These are phyloP conservation scores for Fusarium penzigii DNA, from an alignment of 2,329 filamentous ascomycete genomes.

Conservation along the genomic window DNA sequence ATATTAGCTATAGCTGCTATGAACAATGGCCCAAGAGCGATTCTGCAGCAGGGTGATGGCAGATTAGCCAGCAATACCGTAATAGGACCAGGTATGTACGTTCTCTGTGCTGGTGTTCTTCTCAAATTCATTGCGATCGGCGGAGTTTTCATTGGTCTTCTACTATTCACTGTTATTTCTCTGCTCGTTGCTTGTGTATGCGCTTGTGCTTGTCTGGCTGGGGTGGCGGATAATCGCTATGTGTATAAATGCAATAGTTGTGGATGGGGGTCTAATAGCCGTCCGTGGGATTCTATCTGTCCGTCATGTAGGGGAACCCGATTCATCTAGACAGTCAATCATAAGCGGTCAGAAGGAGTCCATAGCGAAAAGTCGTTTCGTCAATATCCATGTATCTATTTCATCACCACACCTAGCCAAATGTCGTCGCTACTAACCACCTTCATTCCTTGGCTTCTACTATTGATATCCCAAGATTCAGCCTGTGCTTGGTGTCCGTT, in stretches of 20 bases:
- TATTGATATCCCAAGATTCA: neutral
- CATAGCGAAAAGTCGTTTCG: neutral
- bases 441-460: neutral
- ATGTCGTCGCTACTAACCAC: neutral
- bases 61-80: neutral
- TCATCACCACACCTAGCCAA: neutral
- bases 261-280: conserved; percentile 1
- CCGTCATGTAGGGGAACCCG: neutral
- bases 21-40: conserved; percentile 10
- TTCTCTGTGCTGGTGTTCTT: conserved; percentile 14
- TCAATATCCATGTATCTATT: neutral
- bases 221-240: neutral
- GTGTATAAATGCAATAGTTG: conserved; percentile 6
- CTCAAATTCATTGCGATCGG: conserved; percentile 18
- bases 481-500: neutral
- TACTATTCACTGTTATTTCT: conserved; percentile 13
- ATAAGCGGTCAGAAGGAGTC: neutral
- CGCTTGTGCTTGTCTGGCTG: conserved; percentile 16
- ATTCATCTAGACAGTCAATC: neutral
- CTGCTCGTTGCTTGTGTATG: conserved; percentile 12
- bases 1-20: conserved; percentile 14
- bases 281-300: conserved; percentile 2
- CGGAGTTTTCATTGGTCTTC: conserved; percentile 14
- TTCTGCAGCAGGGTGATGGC: conserved; percentile 3
- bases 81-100: conserved; percentile 16